Conservation (phyloP, 495 filamentous ascomycete species). For the Hyaloscypha variabilis region DNA sequence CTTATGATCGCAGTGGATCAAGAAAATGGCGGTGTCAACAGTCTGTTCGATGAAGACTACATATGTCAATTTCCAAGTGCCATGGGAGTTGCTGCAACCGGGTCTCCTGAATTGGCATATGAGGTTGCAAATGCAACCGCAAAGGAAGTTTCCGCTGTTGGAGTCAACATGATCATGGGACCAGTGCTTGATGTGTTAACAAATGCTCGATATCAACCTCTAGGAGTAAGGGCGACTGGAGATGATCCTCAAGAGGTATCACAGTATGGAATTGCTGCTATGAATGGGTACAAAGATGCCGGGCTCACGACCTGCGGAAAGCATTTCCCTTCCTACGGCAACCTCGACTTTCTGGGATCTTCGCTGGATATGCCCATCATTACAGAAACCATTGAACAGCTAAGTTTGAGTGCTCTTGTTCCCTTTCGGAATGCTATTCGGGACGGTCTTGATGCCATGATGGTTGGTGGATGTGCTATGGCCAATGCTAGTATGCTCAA, state of each 20-base stretch:
- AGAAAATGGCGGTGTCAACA: constrained; percentile 95
- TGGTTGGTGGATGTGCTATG: constrained; percentile 89
- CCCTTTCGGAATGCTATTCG: constrained; percentile 86
- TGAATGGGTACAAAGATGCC: constrained; percentile 87
- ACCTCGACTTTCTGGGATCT: constrained; percentile 87
- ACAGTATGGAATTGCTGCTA: constrained; percentile 80
- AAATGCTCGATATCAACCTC: constrained; percentile 82
- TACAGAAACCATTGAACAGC: constrained; percentile 85
- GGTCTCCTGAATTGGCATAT: constrained; percentile 75
- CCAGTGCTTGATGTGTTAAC: constrained; percentile 90
- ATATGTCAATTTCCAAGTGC: constrained; percentile 89
- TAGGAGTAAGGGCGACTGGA: constrained; percentile 80
- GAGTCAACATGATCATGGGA: constrained; percentile 88
- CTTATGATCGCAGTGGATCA: constrained; percentile 86
- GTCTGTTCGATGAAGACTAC: constrained; percentile 87
- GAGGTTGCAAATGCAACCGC: constrained; percentile 85
- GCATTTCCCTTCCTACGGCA: constrained; percentile 91
- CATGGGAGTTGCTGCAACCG: constrained; percentile 88
- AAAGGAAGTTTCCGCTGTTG: constrained; percentile 81
- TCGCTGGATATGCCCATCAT: constrained; percentile 88
- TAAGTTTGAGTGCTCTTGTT: constrained; percentile 80
- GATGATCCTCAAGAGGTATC: constrained; percentile 92
- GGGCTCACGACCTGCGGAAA: constrained; percentile 86
- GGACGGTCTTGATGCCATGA: constrained; percentile 86
- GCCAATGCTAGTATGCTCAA: constrained; percentile 63